Evolutionary conservation across 306 rosid species (phyloP).

Genomic region (Cotoneaster glaucophyllus): DNA sequence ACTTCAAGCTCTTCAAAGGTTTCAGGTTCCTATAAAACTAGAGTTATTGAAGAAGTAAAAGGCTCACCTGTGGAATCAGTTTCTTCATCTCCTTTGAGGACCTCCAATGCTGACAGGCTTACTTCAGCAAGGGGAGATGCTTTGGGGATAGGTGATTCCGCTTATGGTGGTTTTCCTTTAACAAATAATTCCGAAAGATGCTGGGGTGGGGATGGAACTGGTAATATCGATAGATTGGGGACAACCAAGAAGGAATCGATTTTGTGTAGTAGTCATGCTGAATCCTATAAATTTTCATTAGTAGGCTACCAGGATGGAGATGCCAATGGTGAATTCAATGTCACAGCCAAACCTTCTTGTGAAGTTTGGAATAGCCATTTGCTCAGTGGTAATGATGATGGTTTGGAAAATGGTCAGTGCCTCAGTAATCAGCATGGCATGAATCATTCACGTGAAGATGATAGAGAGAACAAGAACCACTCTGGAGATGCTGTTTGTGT

Average conservation of each 20-base stretch:
- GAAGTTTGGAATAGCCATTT: constrained; percentile 28
- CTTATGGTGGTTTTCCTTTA: constrained; percentile 22
- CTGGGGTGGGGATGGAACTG: constrained; percentile 26
- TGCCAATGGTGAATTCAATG: constrained; percentile 27
- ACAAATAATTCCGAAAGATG: constrained; percentile 22
- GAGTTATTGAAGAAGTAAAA: constrained; percentile 45
- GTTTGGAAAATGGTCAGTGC: constrained; percentile 21
- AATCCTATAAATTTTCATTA: constrained; percentile 31
- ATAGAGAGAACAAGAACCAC: constrained; percentile 26
- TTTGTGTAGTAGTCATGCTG: constrained; percentile 13
- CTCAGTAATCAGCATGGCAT: constrained; percentile 17
- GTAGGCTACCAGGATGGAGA: constrained; percentile 23
- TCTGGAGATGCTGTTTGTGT: constrained; percentile 21
- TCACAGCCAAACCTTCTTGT: constrained; percentile 26
- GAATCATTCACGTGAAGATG: constrained; percentile 14
- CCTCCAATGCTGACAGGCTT: constrained; percentile 36
- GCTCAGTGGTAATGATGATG: constrained; percentile 19
- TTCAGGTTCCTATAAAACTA: constrained; percentile 46
- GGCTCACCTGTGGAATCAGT: constrained; percentile 73
- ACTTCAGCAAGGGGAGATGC: constrained; percentile 22
- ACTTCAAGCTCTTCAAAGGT: constrained; percentile 77
- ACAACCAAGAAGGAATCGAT: constrained; percentile 25
- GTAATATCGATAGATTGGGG: constrained; percentile 12
- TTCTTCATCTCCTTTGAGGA: constrained; percentile 63
- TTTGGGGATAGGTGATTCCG: constrained; percentile 29